phyloP scores from a whole-genome alignment of 805 yeast genomes.

The Danielia reshetovae region DNA sequence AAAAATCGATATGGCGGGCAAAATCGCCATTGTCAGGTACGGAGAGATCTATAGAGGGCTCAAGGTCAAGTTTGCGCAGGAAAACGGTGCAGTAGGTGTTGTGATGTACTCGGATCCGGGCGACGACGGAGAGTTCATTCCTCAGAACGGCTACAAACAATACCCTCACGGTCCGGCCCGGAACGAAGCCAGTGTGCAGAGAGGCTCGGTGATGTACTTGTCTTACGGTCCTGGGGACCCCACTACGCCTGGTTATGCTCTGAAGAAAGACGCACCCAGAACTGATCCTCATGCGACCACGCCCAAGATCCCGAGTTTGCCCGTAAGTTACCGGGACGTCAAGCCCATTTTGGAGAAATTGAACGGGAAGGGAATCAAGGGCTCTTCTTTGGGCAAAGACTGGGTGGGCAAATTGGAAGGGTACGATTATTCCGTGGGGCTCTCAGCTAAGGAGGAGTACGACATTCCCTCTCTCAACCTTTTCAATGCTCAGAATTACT shows the following conservation, averaged over 20 bases:
- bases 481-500: slow-evolving; percentile 8
- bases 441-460: slow-evolving; percentile 1
- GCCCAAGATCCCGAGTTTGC: slow-evolving; percentile 8
- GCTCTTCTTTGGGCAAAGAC: slow-evolving; percentile 2
- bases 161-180: slow-evolving; percentile 8
- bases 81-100: slow-evolving; percentile 5
- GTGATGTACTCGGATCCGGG: slow-evolving; percentile 9
- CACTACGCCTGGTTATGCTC: slow-evolving; percentile 9
- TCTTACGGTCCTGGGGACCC: slow-evolving; percentile 9
- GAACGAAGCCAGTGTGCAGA: slow-evolving; percentile 6
- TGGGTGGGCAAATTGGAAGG: slow-evolving; percentile 8
- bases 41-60: slow-evolving; percentile 8
- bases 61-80: slow-evolving; percentile 10
- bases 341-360: slow-evolving; percentile 4
- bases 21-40: slow-evolving; percentile 7
- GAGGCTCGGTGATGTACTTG: slow-evolving; percentile 9
- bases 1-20: slow-evolving; percentile 4
- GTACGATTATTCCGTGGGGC: slow-evolving; percentile 6
- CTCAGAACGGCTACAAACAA: slow-evolving; percentile 7
- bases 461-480: slow-evolving; percentile 3
- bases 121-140: slow-evolving; percentile 7
- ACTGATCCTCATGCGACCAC: slow-evolving; percentile 4
- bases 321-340: slow-evolving; percentile 8
- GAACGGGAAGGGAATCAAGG: slow-evolving; percentile 5
- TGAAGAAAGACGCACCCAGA: slow-evolving; percentile 1